Percentiles rank a stretch among this genome's conserved stretches.
These are phyloP conservation scores for Colletotrichum magnum DNA, from an alignment of 2,329 filamentous ascomycete species.

Conservation along the genomic window DNA sequence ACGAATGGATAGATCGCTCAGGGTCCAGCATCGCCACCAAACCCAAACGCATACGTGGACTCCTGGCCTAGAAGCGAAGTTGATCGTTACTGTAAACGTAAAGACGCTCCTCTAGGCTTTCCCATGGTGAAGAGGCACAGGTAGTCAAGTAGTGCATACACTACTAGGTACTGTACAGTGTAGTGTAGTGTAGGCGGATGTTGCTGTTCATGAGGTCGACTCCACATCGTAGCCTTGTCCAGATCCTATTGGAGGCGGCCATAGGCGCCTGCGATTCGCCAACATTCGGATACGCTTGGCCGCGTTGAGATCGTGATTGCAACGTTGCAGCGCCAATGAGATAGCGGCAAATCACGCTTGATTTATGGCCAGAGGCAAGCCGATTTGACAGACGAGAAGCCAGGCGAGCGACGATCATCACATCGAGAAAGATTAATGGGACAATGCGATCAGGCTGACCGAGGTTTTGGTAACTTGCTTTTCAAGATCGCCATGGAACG, in stretches of 20 bases:
- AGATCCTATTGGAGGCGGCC: slow-evolving; percentile 16
- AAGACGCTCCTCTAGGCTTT: background rate
- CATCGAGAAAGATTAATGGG: slow-evolving; percentile 4
- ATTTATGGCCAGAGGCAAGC: slow-evolving; percentile 8
- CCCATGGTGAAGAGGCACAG: background rate
- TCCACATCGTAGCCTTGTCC: slow-evolving; percentile 7
- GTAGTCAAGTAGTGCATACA: too few relatives aligned
- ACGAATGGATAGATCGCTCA: background rate
- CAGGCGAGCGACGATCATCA: slow-evolving; percentile 25
- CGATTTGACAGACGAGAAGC: slow-evolving; percentile 20
- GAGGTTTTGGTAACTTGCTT: slow-evolving; percentile 1
- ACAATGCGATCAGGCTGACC: background rate
- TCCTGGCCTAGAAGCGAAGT: slow-evolving; percentile 3
- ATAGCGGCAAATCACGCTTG: slow-evolving; percentile 23
- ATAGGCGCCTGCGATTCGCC: slow-evolving; percentile 25
- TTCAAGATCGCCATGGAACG: slow-evolving; percentile 1
- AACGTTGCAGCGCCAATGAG: slow-evolving; percentile 39
- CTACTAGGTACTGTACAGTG: too few relatives aligned
- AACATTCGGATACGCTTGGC: slow-evolving; percentile 14
- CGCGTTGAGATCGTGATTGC: slow-evolving; percentile 32
- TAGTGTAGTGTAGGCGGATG: too few relatives aligned
- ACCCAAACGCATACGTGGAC: background rate
- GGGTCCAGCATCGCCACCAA: slow-evolving; percentile 1
- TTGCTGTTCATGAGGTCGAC: slow-evolving; percentile 20
- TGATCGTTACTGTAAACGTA: background rate